These are phyloP conservation scores for Crucibulum laeve DNA, from an alignment of 768 basidiomycete genomes.

Conservation along the genomic window DNA sequence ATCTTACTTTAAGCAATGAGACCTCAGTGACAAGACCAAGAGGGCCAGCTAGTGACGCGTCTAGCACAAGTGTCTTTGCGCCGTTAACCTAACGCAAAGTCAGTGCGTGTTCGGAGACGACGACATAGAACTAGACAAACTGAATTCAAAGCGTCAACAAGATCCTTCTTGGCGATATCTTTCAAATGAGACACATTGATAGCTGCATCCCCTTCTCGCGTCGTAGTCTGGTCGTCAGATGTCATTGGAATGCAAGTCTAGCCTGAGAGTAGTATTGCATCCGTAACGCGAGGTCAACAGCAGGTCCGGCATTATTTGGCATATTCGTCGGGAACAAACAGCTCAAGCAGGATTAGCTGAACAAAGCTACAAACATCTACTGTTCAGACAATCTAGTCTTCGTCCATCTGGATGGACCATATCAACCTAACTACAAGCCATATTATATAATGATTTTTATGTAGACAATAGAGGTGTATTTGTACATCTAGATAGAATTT, in stretches of 20 bases:
- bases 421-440: too few species aligned
- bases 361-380: too few species aligned
- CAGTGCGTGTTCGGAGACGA: background rate
- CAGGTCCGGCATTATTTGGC: too few species aligned
- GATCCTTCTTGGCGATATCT: conserved; percentile 74
- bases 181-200: conserved; percentile 65
- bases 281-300: too few species aligned
- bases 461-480: too few species aligned
- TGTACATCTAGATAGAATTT: conserved; percentile 57
- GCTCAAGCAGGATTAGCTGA: too few species aligned
- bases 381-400: too few species aligned
- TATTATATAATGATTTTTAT: too few species aligned
- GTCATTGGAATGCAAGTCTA: conserved; percentile 15
- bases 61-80: conserved; percentile 94
- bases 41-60: conserved; percentile 83
- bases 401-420: too few species aligned
- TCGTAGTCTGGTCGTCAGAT: conserved; percentile 32
- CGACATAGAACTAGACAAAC: conserved; percentile 30
- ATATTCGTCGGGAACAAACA: too few species aligned
- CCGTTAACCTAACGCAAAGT: conserved; percentile 65
- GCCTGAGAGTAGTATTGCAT: too few species aligned
- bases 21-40: conserved; percentile 95
- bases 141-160: conserved; percentile 84
- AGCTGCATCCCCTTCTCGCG: conserved; percentile 21
- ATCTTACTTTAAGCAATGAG: conserved; percentile 76